Base-by-base conservation (phyloP, 306 rosid species). In the Elaeagnus macrophylla region DNA sequence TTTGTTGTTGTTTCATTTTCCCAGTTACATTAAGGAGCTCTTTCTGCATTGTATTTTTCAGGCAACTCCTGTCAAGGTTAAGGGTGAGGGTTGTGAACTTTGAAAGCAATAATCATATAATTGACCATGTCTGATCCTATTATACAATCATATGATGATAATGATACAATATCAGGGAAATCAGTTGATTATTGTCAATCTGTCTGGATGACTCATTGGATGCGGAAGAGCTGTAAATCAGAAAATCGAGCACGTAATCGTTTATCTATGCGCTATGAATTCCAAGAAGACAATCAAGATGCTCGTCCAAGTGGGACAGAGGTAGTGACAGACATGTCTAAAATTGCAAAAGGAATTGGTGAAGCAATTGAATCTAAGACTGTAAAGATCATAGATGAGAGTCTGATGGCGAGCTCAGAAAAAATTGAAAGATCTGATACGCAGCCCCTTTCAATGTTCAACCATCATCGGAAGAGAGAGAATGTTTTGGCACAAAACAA, bases 181-280 rank as follows among this genome's bases (percentile, higher is more conserved):
- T 43, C 81, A 56, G 48, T 54, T 59, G 65, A 51, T 32, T 69
- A 77, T 56, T 60, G 45, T 56, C 73, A 59, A 48, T 79, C 84
- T 43, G 70, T 9, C 48, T 91, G 94, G 94, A 80, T 87, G 93
- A 49, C 79, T 81, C 94, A 78, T 63, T 81, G 86, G 94, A 65
- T 35, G 79, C 66, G 66, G 32, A 15, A 75, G 51, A 59, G 63
- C 64, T 72, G 57, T 48, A 81, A 74, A 59, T 54, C 95, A 60
- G 59, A 72, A 46, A 64, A 69, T 37, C 64, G 57, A 37, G 72
- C 61, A 25, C 17, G 53, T 16, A 61, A 60, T 44, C 67, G 50
- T 56, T 54, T 63, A 41, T 59, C 56, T 10, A 39, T 67, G 64
- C 70, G 39, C 44, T 57, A 57, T 19, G 81, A 77, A 57, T 39